Base-by-base conservation (phyloP, 768 basidiomycete genomes). In the Chiua virens region DNA sequence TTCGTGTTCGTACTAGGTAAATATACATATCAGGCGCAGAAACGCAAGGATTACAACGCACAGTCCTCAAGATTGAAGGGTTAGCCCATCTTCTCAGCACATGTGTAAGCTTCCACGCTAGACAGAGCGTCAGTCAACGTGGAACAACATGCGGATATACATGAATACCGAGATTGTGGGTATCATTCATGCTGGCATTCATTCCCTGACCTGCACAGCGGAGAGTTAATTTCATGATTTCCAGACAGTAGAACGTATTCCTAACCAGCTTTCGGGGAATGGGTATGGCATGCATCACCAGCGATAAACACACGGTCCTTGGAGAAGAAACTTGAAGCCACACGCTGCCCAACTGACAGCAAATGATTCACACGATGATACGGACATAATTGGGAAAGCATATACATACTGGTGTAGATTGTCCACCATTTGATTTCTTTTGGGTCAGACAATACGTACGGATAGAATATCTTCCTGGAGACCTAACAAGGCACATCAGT, bases 261-360 rank as follows among this genome's bases (percentile, higher is more conserved):
- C 71, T 38, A 38, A 81, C 83, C 81, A 53, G 81, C 82, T 70
- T 85, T 86, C 0, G 83, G 82, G 0, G 80, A 84, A 66, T 83
- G 83, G 1, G 82, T 84, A 61, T 84, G 84, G 51, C 85, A 87
- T 0, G 86, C 87, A 62, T 89, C 88, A 0, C 88, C 88, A 1
- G 81, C 83, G 49, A 91, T 88, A 64, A 90, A 89, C 2, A 88
- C 77, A 1, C 88, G 78, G 3, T 86, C 76, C n/a, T 79, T 63
- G 3, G 77, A 68, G 21, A 81, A 80, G 64, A 78, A 90, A 11
- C 70, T 72, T 5, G 84, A 78, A 7, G 87, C 86, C 2, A 90
- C 82, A 13, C 87, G 80, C 60, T 90, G 89, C 2, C 87, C 87
- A 50, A 89, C 87, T 86, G 34, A 34, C 17, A 41, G 8, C n/a